Evolutionary conservation across 768 basidiomycete genomes (phyloP), one percentile per base, ranked within the genome.

Genomic region (Boletus tomentosulus): DNA sequence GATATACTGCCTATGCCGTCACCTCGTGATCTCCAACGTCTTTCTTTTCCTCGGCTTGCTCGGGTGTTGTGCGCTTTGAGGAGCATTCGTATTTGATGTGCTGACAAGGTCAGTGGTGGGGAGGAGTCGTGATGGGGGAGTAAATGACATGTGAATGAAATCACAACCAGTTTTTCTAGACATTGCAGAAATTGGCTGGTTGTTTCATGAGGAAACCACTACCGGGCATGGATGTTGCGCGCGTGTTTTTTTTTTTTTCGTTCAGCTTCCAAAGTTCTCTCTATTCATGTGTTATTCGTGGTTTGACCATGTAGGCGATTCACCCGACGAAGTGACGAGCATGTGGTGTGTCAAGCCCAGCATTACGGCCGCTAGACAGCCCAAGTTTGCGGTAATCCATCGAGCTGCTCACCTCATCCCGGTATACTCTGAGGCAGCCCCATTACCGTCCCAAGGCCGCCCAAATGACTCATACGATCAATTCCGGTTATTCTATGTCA

Each of bases 341-440:
- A 64, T 70, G 63, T 71, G 68, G 68, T 48, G 62, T 8, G 64
- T 66, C 1, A 38, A 53, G 31, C 66, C 64, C 8, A 24, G 31
- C 2, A 31, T n/a, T 15, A 16, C 41, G n/a, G 24, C 28, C 8
- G 6, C 57, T 56, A 22, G 22, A 38, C 10, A 46, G 49, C 47
- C 46, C 1, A 25, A 37, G 12, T 13, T 55, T 3, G 55, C 44
- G 34, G 55, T 70, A 4, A 60, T 71, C 19, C 65, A 69, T 25
- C 62, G 67, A 3, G 66, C 57, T 1, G 69, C 68, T 0, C 71
- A 73, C 48, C 58, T 72, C 0, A 54, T 70, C 45, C 58, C 56
- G 2, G 53, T 67, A 35, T 66, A 57, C 46, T 67, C 28, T 42
- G 4, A 8, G 34, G 1, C 51, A 44, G 3, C 16, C 38, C 44